Evolutionary conservation across 495 filamentous ascomycete species (phyloP), one percentile per base, ranked within the genome.

Genomic region (Podospora anserina): DNA sequence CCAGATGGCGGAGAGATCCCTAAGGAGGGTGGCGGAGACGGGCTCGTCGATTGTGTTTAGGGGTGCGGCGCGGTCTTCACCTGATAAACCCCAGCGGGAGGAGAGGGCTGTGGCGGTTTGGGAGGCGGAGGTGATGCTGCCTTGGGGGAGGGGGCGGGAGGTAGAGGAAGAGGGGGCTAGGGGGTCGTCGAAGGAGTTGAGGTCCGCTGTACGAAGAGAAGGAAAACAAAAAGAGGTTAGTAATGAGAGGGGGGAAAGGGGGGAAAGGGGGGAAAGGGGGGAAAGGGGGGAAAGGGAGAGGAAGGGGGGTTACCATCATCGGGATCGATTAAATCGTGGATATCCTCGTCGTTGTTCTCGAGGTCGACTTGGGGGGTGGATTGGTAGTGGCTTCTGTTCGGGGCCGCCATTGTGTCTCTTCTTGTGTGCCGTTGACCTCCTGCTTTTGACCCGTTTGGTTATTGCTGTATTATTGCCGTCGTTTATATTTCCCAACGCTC

Each of bases 41-140:
- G 85, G 91, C 79, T 99, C 95, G 80, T 98, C 96, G 78, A 99
- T 96, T 58, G 95, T 99, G 81, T 95, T 96, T 66, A 87, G 88
- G 15, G 92, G 88, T 55, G 96, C 93, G 64, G 91, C 89, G n/a
- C 95, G 92, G 82, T 99, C 96, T 73, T 97, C 93, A 67, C 95
- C 95, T 58, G 89, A 89, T 75, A 97, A 95, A n/a, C 23, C 23
- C 55, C n/a, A 20, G 28, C 89, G 89, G 44, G 92, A 94, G 53
- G 92, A 96, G 67, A 97, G 89, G 79, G 93, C 91, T 78, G 77
- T 80, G 74, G 86, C 80, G 77, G 80, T 49, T 11, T 49, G 39
- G 34, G 68, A 62, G 27, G 69, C 79, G 39, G 82, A 79, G 16
- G 80, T 76, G 16, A 74, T 73, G 56, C 72, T 67, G 74, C 88